Base-by-base conservation (phyloP, 2,329 filamentous ascomycete genomes). In the Calonectria hawksworthii region DNA sequence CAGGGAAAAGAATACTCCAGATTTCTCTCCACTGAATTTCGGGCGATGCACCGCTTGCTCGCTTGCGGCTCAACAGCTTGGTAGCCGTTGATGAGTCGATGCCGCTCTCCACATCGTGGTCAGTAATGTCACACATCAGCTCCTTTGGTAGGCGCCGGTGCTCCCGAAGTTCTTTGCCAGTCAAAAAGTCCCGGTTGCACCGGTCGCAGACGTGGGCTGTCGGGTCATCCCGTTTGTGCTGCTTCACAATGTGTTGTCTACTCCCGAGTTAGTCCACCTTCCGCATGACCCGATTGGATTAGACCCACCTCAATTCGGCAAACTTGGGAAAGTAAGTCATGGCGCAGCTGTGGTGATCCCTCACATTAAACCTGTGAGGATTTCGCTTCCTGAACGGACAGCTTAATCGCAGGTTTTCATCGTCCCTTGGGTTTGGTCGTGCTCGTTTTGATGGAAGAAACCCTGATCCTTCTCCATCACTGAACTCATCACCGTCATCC, bases 301-400 rank as follows among this genome's bases (percentile, higher is more conserved):
- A 2, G 23, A 54, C 80, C 51, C 44, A 86, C 86, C 83, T 84
- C 2, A 88, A 73, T 64, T 87, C 86, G 4, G 84, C 81, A 64
- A 88, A 85, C 8, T 86, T 86, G 9, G 82, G 82, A 47, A 88
- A 88, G 38, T 86, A 86, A 0, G 84, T 86, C 82, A 86, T 86
- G 21, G 87, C 86, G 74, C 87, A 88, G 26, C 82, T 83, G 66
- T 88, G 85, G 47, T 88, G 85, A 54, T 88, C 87, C 5, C 87
- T 83, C 54, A 88, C 85, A 44, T 88, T 88, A 77, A 88, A 88
- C 1, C 86, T 84, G 41, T 83, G 81, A 1, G 87, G 86, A 52
- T 88, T 88, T 16, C 87, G 82, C 77, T 87, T 87, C 38, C 87
- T 82, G 51, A 85, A 88, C 1, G 87, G 87, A 70, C 87, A 88